Evolutionary conservation across 441 rosid species (phyloP), one percentile per base, ranked within the genome.

Genomic region (Populus trichocarpa): DNA sequence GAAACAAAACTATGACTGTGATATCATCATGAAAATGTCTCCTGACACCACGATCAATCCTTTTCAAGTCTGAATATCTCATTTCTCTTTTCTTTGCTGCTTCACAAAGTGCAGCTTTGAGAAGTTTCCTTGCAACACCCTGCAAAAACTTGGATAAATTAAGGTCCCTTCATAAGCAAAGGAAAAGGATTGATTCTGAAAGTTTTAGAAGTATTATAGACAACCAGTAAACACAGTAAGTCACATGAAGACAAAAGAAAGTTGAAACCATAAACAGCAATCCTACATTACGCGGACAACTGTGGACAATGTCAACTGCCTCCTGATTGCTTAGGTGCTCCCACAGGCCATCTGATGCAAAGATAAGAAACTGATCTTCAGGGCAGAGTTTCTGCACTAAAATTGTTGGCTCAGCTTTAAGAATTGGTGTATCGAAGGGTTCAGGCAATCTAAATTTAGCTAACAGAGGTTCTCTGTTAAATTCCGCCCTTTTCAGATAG

Each of bases 321-420:
- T 30, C 32, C 32, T 30, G 32, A 30, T 30, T 30, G 32, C 32
- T 30, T 26, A 95, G 86, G 85, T 95, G 97, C 80, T 95, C 99
- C 99, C 99, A 95, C 67, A 93, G 84, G 83, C 99, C 99, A 87
- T 93, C 99, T 4, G 99, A 95, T 18, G 98, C 99, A 84, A 93
- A 92, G 84, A 93, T 95, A 69, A 95, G 93, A 85, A 95, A 95
- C 76, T 87, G 93, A 83, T 95, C 96, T 79, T 91, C 91, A 3
- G 94, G 95, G 23, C 66, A 80, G 38, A 95, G 81, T 84, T 85
- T 89, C 74, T 91, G 93, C 77, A 93, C 97, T 13, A 81, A 70
- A 83, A 93, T 82, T 3, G 94, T 67, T 20, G 99, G 99, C 82
- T 95, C 97, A 1, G 98, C 96, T 84, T 81, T 88, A 77, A 95